Evolutionary conservation across 208 protist genomes (phyloP).

Genomic region (Endotrypanum monterogeii): DNA sequence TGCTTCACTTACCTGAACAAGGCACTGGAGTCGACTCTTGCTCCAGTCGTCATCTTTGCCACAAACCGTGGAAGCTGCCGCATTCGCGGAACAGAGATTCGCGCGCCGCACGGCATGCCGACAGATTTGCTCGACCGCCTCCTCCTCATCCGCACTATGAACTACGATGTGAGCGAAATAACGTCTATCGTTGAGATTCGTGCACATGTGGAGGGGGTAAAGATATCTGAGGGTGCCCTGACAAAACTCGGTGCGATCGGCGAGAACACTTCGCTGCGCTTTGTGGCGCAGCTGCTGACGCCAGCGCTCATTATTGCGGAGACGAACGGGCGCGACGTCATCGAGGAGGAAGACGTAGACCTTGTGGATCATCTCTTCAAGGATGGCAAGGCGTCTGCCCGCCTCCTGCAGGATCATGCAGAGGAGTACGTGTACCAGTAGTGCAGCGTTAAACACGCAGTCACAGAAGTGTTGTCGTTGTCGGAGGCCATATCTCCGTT

Average conservation of each 20-base stretch:
- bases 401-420: slow-evolving; percentile 80
- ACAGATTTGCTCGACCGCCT: slow-evolving; percentile 99
- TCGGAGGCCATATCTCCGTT: background rate
- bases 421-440: slow-evolving; percentile 94
- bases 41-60: slow-evolving; percentile 99
- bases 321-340: slow-evolving; percentile 94
- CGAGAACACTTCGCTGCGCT: slow-evolving; percentile 94
- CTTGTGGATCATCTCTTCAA: slow-evolving; percentile 97
- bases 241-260: slow-evolving; percentile 93
- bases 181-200: slow-evolving; percentile 95
- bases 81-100: slow-evolving; percentile 97
- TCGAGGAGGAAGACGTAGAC: slow-evolving; percentile 94
- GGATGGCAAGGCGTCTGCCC: slow-evolving; percentile 96
- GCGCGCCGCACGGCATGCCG: slow-evolving; percentile 99
- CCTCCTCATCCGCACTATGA: slow-evolving; percentile 98
- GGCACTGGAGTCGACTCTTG: slow-evolving; percentile 98
- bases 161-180: slow-evolving; percentile 97
- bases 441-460: background rate
- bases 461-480: background rate
- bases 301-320: slow-evolving; percentile 95
- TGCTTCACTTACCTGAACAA: slow-evolving; percentile 99
- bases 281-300: slow-evolving; percentile 98
- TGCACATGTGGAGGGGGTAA: slow-evolving; percentile 95
- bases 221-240: slow-evolving; percentile 93
- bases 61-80: slow-evolving; percentile 99